Percentiles rank a stretch among this genome's conserved stretches.
Conservation (phyloP, 805 yeast genomes). For the Wickerhamiella hasegawae region DNA sequence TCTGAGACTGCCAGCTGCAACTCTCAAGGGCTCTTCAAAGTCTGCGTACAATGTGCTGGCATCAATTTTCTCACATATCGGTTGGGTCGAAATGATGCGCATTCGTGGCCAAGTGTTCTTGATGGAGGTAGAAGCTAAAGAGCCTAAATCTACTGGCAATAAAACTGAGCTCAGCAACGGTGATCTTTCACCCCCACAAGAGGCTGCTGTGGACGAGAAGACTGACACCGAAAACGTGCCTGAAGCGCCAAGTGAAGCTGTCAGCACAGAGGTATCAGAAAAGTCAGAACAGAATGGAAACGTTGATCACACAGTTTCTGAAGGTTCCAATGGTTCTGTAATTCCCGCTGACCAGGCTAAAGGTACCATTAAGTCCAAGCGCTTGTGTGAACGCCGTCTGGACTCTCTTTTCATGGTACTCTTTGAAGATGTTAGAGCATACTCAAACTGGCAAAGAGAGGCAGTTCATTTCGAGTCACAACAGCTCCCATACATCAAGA, state of each 20-base stretch:
- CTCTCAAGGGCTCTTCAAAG: slow-evolving; percentile 36
- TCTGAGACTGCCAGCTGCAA: slow-evolving; percentile 34
- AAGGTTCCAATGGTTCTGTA: slow-evolving; percentile 5
- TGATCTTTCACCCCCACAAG: neutral
- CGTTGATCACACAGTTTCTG: no score
- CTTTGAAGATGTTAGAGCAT: slow-evolving; percentile 52
- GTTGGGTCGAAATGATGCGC: slow-evolving; percentile 67
- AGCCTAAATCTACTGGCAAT: slow-evolving; percentile 6
- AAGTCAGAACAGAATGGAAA: slow-evolving; percentile 4
- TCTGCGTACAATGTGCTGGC: slow-evolving; percentile 58
- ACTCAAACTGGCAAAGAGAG: slow-evolving; percentile 90
- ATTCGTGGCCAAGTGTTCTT: slow-evolving; percentile 59
- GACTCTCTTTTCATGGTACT: slow-evolving; percentile 56
- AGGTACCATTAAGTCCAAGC: slow-evolving; percentile 26
- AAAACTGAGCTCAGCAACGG: slow-evolving; percentile 4
- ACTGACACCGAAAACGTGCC: neutral
- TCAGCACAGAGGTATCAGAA: slow-evolving; percentile 7
- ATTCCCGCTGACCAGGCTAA: slow-evolving; percentile 1
- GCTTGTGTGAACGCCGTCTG: slow-evolving; percentile 64
- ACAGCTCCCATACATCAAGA: slow-evolving; percentile 59
- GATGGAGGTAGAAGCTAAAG: slow-evolving; percentile 56
- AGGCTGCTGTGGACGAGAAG: neutral
- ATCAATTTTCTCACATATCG: slow-evolving; percentile 45
- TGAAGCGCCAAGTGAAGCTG: slow-evolving; percentile 1
- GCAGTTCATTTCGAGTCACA: slow-evolving; percentile 77